A percentile compares a stretch with the other conserved stretches of the same genome.
These are phyloP conservation scores for Amorphotheca resinae DNA, from an alignment of 495 filamentous ascomycete genomes.

Conservation along the genomic window DNA sequence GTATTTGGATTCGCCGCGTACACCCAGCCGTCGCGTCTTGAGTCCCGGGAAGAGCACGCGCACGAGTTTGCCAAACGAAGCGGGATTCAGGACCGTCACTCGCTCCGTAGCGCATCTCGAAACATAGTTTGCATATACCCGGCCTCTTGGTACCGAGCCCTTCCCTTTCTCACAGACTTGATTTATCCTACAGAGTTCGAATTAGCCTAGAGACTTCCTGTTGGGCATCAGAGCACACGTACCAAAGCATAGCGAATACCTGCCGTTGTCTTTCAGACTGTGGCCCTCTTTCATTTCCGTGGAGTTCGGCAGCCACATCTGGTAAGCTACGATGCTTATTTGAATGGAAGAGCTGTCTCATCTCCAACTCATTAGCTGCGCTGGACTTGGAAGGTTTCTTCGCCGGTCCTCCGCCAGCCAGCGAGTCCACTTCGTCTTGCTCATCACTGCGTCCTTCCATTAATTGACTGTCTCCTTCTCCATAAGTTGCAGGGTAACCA, in stretches of 20 bases:
- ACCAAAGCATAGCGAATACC: conserved; percentile 98
- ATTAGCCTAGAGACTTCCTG: background rate
- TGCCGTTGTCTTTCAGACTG: conserved; percentile 92
- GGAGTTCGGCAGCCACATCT: conserved; percentile 70
- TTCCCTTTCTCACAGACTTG: conserved; percentile 67
- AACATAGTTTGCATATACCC: conserved; percentile 90
- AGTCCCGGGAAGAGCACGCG: conserved; percentile 91
- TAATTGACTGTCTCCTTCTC: conserved; percentile 54
- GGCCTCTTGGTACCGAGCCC: conserved; percentile 76
- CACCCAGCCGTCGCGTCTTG: conserved; percentile 80
- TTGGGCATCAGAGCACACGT: conserved; percentile 20
- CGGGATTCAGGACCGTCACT: conserved; percentile 87
- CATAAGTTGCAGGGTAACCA: conserved; percentile 43
- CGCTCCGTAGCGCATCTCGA: conserved; percentile 80
- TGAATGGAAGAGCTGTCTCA: conserved; percentile 67
- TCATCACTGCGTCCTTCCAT: conserved; percentile 50
- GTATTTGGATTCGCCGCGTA: conserved; percentile 95
- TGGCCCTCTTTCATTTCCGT: conserved; percentile 47
- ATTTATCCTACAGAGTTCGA: conserved; percentile 50
- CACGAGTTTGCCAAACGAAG: conserved; percentile 94
- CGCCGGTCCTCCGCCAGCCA: conserved; percentile 32
- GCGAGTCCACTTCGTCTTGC: conserved; percentile 49
- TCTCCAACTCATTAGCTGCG: conserved; percentile 80
- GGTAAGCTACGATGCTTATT: conserved; percentile 64
- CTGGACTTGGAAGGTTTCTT: conserved; percentile 60